Conservation (phyloP, 1,284 basidiomycete species). For the Ceratobasidium sp. region DNA sequence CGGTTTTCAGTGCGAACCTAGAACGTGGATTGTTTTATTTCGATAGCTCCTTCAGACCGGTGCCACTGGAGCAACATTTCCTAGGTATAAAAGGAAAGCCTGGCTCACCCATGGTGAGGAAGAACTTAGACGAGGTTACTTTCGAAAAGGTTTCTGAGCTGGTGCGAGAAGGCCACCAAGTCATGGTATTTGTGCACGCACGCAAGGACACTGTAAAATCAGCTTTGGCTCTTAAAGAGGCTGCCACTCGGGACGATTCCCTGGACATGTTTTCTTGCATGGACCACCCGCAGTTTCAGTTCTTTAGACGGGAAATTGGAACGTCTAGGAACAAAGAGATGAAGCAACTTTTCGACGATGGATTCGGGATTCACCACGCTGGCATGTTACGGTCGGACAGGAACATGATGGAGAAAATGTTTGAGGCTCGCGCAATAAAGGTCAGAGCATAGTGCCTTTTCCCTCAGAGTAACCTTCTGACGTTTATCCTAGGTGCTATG, state of each 20-base stretch:
- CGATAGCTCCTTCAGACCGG: conserved; percentile 96
- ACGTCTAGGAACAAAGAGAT: conserved; percentile 95
- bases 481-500: conserved; percentile 81
- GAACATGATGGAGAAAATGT: conserved; percentile 96
- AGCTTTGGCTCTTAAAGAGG: conserved; percentile 86
- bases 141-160: conserved; percentile 92
- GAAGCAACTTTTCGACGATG: conserved; percentile 92
- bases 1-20: conserved; percentile 60
- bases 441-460: conserved; percentile 59
- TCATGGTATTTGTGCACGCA: conserved; percentile 99
- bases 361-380: conserved; percentile 99
- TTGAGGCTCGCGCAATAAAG: conserved; percentile 92
- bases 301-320: conserved; percentile 83
- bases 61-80: conserved; percentile 98
- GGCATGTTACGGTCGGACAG: conserved; percentile 97
- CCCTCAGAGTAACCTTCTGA: not conserved
- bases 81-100: conserved; percentile 95
- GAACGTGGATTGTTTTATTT: conserved; percentile 96
- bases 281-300: conserved; percentile 80
- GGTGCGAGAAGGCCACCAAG: conserved; percentile 91
- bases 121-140: conserved; percentile 90
- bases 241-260: conserved; percentile 79
- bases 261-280: conserved; percentile 83
- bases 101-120: conserved; percentile 78
- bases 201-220: conserved; percentile 98